Percentiles rank a stretch among this genome's conserved stretches.
These are phyloP conservation scores for Didymella exigua DNA, from an alignment of 2,329 filamentous ascomycete species.

Conservation along the genomic window DNA sequence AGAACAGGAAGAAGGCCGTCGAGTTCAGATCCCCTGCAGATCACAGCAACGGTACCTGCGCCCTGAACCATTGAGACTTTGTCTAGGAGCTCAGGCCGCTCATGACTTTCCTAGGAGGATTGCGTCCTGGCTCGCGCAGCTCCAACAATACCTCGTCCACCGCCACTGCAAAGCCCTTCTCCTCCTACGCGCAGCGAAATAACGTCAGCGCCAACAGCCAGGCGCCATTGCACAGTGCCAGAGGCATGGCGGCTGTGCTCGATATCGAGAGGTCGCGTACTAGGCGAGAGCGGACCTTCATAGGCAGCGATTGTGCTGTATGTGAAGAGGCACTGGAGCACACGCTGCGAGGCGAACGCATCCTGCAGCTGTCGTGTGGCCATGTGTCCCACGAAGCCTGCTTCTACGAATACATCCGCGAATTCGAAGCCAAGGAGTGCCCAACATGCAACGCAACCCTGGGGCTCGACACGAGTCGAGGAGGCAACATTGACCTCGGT, in stretches of 20 bases:
- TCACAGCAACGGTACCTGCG: constrained; percentile 41
- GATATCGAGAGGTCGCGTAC: constrained; percentile 77
- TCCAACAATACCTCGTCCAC: constrained; percentile 29
- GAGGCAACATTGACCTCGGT: constrained; percentile 93
- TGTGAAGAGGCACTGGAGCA: constrained; percentile 97
- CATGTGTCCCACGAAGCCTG: constrained; percentile 98
- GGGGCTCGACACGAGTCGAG: constrained; percentile 88
- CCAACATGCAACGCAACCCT: constrained; percentile 91
- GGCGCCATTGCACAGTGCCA: constrained; percentile 40
- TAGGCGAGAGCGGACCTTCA: constrained; percentile 89
- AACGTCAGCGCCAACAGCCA: constrained; percentile 36
- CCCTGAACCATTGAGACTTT: constrained; percentile 34
- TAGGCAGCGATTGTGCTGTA: constrained; percentile 91
- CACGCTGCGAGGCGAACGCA: constrained; percentile 88
- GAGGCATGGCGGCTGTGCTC: constrained; percentile 68
- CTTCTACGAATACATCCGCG: constrained; percentile 97
- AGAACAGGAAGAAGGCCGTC: constrained; percentile 41
- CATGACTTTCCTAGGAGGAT: constrained; percentile 50
- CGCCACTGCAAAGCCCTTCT: constrained; percentile 26
- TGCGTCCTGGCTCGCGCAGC: constrained; percentile 47
- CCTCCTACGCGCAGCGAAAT: constrained; percentile 29
- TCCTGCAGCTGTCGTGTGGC: constrained; percentile 94
- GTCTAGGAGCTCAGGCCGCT: constrained; percentile 47
- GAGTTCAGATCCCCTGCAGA: constrained; percentile 41
- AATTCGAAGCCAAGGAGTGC: constrained; percentile 92